phyloP scores from a whole-genome alignment of 208 protist species.

The Acanthamoeba royreba region DNA sequence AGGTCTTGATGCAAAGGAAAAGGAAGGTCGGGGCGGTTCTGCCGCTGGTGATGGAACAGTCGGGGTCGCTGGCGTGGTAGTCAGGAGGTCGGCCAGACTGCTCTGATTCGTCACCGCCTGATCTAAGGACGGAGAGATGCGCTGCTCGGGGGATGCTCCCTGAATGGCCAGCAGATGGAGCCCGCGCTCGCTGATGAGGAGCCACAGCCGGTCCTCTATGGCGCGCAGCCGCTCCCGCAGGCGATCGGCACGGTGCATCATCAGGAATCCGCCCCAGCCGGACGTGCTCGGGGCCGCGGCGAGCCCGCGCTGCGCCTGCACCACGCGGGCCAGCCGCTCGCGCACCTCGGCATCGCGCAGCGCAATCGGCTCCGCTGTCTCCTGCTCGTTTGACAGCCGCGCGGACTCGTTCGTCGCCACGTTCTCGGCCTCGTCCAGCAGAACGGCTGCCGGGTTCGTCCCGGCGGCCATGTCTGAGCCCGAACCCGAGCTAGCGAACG shows the following conservation, averaged over 20 bases:
- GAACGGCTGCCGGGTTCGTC: not conserved
- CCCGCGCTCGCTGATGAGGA: slow-evolving; percentile 1
- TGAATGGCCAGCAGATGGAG: not conserved
- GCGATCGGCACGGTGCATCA: not conserved
- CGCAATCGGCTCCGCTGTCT: not conserved
- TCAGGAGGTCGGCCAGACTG: no score
- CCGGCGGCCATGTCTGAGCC: not conserved
- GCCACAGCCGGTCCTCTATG: not conserved
- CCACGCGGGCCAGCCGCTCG: not conserved
- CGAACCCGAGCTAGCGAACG: no score
- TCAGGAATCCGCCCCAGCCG: not conserved
- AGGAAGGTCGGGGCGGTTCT: no score
- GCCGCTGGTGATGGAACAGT: no score
- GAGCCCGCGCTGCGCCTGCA: not conserved
- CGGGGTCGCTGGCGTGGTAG: no score
- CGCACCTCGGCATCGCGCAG: not conserved
- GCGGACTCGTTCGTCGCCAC: not conserved
- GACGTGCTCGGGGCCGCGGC: not conserved
- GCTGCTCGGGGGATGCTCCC: not conserved
- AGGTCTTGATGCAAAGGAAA: no score
- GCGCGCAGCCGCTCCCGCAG: not conserved
- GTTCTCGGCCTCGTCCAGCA: not conserved
- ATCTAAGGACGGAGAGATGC: no score
- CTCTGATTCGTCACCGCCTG: no score
- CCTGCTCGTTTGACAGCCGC: not conserved